phyloP scores from a whole-genome alignment of 176 grass and related monocot species.

The Oryza meridionalis region DNA sequence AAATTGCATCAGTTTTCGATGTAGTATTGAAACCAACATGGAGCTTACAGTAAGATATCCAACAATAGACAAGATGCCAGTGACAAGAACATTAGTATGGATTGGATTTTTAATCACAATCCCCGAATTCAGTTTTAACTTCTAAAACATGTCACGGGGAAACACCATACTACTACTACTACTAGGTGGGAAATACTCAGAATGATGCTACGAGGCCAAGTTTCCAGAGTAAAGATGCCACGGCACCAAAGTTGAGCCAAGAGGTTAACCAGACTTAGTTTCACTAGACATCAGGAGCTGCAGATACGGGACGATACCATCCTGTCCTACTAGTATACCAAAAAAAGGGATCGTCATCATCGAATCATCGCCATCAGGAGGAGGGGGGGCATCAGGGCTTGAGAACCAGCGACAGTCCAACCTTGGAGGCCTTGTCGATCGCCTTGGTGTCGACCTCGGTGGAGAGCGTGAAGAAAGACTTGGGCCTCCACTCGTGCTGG shows the following conservation, averaged over 20 bases:
- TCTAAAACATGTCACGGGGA: constrained; percentile 13
- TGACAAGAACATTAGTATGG: background rate
- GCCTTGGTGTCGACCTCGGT: constrained; percentile 57
- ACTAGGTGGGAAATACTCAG: background rate
- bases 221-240: constrained; percentile 20
- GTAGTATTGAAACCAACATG: background rate
- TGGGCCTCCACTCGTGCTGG: constrained; percentile 67
- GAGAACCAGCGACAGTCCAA: constrained; percentile 68
- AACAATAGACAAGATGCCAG: background rate
- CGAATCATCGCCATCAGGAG: background rate
- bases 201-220: constrained; percentile 1
- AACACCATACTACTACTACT: background rate
- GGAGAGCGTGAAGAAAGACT: constrained; percentile 63
- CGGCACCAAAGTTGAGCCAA: background rate
- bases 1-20: background rate
- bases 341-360: constrained; percentile 40
- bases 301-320: constrained; percentile 6
- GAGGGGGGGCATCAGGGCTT: constrained; percentile 48
- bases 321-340: constrained; percentile 39
- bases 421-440: constrained; percentile 48
- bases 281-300: background rate
- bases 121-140: background rate
- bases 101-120: background rate
- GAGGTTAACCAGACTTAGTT: constrained; percentile 31
- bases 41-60: background rate